phyloP scores from a whole-genome alignment of 768 basidiomycete species.

The Collybiopsis luxurians region DNA sequence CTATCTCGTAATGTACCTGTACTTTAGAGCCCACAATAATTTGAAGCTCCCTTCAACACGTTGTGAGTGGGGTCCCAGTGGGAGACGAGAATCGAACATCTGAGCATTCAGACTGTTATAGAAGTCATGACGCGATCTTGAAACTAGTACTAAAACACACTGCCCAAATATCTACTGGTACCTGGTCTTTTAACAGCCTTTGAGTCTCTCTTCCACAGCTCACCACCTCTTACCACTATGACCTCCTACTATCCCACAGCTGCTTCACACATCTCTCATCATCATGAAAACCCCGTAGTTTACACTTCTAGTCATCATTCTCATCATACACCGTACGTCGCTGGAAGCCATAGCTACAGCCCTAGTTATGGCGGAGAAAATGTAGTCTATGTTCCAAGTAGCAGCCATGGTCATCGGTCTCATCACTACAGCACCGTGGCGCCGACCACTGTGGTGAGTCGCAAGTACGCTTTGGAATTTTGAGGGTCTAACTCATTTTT shows the following conservation, averaged over 20 bases:
- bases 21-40: too few species aligned
- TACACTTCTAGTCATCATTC: slow-evolving; percentile 12
- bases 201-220: background rate
- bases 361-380: slow-evolving; percentile 14
- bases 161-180: too few species aligned
- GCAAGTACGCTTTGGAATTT: background rate
- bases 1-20: too few species aligned
- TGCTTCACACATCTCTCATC: slow-evolving; percentile 14
- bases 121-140: background rate
- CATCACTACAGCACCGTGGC: slow-evolving; percentile 1
- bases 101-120: background rate
- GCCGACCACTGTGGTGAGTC: slow-evolving; percentile 2
- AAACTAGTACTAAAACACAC: background rate
- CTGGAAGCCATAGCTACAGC: slow-evolving; percentile 20
- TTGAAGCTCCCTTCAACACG: too few species aligned
- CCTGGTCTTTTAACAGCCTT: background rate
- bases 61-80: background rate
- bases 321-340: slow-evolving; percentile 8
- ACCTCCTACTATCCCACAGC: slow-evolving; percentile 19
- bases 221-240: background rate
- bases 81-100: background rate
- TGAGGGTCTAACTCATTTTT: background rate
- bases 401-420: slow-evolving; percentile 11
- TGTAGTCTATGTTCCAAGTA: slow-evolving; percentile 18
- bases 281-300: slow-evolving; percentile 5